Evolutionary conservation across 345 rosid species (phyloP).

Genomic region (Eutrema heterophyllum): DNA sequence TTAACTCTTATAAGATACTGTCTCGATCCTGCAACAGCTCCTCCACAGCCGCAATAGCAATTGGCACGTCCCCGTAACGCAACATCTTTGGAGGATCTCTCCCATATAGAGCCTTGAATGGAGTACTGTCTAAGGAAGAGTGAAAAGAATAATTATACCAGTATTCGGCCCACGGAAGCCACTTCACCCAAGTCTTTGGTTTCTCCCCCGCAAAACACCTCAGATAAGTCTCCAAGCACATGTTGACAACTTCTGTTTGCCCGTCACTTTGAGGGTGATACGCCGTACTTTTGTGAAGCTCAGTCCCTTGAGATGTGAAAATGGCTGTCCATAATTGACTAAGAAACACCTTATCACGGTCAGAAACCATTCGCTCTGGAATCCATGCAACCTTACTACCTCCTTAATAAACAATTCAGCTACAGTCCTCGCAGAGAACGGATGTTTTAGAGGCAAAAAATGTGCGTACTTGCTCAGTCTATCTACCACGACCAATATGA

Average conservation of each 20-base stretch:
- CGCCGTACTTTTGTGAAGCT: not conserved
- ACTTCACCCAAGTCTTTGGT: not conserved
- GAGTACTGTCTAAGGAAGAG: not conserved
- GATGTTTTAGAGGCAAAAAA: too few species aligned
- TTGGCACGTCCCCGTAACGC: not conserved
- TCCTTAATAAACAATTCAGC: too few species aligned
- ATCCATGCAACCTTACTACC: too few species aligned
- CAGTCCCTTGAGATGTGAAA: not conserved
- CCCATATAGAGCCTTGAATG: not conserved
- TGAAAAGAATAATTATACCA: not conserved
- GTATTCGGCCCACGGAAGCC: not conserved
- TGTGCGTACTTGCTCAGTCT: too few species aligned
- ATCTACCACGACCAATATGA: too few species aligned
- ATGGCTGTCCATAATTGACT: too few species aligned
- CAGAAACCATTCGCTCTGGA: too few species aligned
- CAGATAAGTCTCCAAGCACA: not conserved
- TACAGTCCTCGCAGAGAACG: too few species aligned
- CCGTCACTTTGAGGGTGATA: not conserved
- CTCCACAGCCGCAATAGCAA: not conserved
- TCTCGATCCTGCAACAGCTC: not conserved
- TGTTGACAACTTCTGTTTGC: not conserved
- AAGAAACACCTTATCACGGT: too few species aligned
- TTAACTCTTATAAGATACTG: not conserved
- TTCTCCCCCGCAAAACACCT: not conserved
- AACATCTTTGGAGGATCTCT: too few species aligned